Evolutionary conservation across 164 flowering plant species (phyloP).

Genomic region (grape (Vitis vinifera)): ASM3070453v1 NC_081823.1:7356501-7357000

Average conservation of each 20-base stretch:
- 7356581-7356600: too few species aligned
- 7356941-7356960: constrained; percentile 87
- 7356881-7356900: not conserved
- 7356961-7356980: constrained; percentile 95
- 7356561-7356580: too few species aligned
- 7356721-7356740: not conserved
- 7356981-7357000: constrained; percentile 99
- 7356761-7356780: not conserved
- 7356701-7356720: not conserved
- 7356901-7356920: constrained; percentile 27
- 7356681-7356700: too few species aligned
- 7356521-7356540: not conserved
- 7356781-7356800: not conserved
- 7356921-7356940: constrained; percentile 98
- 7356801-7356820: not conserved
- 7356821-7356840: not conserved
- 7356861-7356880: not conserved
- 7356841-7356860: not conserved
- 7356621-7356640: not conserved
- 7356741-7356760: not conserved
- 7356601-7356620: not conserved
- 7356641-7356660: not conserved
- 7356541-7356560: too few species aligned
- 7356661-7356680: not conserved
- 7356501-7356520: not conserved